These are phyloP conservation scores for Sphenostylis stenocarpa DNA, from an alignment of 306 rosid species.

Conservation along the genomic window DNA sequence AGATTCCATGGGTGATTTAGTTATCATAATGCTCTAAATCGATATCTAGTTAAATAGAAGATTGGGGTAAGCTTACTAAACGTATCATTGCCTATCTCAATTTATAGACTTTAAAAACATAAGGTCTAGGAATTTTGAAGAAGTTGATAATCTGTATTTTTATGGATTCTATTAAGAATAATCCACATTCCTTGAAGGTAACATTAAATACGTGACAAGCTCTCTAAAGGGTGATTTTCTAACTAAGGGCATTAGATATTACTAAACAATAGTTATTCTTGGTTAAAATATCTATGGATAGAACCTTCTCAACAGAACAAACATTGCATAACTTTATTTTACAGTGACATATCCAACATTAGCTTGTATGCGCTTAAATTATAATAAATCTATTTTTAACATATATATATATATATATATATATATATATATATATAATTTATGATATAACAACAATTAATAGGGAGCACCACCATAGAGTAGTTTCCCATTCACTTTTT, in stretches of 20 bases:
- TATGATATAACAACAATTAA: no score
- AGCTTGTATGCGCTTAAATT: not conserved
- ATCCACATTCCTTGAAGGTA: not conserved
- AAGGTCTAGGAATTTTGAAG: not conserved
- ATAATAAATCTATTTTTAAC: slow-evolving; percentile 8
- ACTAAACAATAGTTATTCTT: slow-evolving; percentile 1
- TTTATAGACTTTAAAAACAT: slow-evolving; percentile 3
- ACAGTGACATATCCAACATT: slow-evolving; percentile 22
- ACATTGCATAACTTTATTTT: not conserved
- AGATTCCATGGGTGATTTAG: not conserved
- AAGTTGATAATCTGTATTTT: slow-evolving; percentile 3
- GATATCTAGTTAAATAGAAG: not conserved
- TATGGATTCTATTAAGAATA: slow-evolving; percentile 7
- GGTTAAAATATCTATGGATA: not conserved
- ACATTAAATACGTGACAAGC: slow-evolving; percentile 1
- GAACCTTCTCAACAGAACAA: not conserved
- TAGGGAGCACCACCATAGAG: no score
- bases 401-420: no score
- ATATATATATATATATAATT: no score
- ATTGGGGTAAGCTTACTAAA: not conserved
- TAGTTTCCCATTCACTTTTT: no score
- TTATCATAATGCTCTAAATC: not conserved
- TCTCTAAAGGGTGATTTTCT: slow-evolving; percentile 16
- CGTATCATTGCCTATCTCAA: slow-evolving; percentile 5
- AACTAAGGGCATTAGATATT: not conserved